Percentiles rank a stretch among this genome's conserved stretches.
Conservation (phyloP, 2,329 filamentous ascomycete species). For the Colletotrichum sp. region DNA sequence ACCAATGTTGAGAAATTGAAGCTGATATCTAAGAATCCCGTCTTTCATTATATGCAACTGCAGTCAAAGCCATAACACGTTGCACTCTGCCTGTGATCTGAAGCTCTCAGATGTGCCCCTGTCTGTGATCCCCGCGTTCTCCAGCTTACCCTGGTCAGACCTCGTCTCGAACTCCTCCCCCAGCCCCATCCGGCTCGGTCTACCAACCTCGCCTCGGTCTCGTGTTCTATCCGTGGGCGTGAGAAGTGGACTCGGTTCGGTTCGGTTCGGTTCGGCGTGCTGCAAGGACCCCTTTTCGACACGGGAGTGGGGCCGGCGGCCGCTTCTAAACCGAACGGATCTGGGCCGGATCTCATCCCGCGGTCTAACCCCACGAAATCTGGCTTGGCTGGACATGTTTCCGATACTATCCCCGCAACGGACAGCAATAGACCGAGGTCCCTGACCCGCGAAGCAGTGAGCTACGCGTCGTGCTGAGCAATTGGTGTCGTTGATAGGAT, state of each 20-base stretch:
- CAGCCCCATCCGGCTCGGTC: not conserved
- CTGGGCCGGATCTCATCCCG: not conserved
- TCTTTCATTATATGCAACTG: not conserved
- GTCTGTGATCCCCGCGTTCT: not conserved
- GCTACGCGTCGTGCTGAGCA: not conserved
- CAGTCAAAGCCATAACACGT: not conserved
- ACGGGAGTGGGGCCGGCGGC: not conserved
- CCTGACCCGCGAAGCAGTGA: not conserved
- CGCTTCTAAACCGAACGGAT: not conserved
- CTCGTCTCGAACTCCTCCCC: not conserved
- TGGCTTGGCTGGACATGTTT: not conserved
- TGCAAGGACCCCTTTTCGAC: not conserved
- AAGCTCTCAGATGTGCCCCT: not conserved
- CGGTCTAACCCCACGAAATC: not conserved
- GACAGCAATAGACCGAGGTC: not conserved
- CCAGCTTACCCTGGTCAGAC: not conserved
- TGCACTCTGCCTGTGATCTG: not conserved
- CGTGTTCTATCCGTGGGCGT: not conserved
- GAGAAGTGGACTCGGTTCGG: not conserved
- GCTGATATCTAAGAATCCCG: not conserved
- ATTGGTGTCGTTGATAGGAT: not conserved
- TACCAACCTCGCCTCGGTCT: not conserved
- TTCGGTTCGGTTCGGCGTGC: conserved; percentile 10
- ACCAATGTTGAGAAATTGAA: not conserved
- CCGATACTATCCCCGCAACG: not conserved